These are phyloP conservation scores for Microstroma glucosiphilum DNA, from an alignment of 1,284 basidiomycete species.

Conservation along the genomic window DNA sequence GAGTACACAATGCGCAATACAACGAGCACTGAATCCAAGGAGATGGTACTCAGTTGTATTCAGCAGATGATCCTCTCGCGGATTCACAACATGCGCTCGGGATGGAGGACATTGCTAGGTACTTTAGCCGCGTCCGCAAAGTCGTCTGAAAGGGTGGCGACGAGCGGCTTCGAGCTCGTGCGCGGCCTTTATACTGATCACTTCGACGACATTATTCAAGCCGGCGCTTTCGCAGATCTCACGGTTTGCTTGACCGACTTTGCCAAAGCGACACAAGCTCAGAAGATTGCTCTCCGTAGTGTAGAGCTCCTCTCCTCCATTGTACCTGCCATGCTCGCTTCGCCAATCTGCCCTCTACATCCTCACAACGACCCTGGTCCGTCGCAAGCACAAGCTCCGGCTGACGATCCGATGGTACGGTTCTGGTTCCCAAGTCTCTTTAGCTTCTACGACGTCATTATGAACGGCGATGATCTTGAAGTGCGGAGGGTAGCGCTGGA, in stretches of 20 bases:
- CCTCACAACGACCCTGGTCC: conserved; percentile 32
- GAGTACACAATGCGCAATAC: conserved; percentile 98
- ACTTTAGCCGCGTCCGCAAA: conserved; percentile 94
- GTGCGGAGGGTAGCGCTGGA: conserved; percentile 80
- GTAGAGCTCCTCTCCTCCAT: conserved; percentile 86
- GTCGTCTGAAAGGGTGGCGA: conserved; percentile 91
- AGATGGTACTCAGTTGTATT: conserved; percentile 96
- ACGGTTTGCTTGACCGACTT: conserved; percentile 98
- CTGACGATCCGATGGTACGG: conserved; percentile 41
- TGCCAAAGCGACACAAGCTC: conserved; percentile 91
- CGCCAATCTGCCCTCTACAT: conserved; percentile 33
- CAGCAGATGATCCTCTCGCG: conserved; percentile 98
- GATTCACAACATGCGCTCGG: conserved; percentile 89
- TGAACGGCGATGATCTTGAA: conserved; percentile 99
- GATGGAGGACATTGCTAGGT: conserved; percentile 98
- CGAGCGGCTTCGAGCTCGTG: conserved; percentile 92
- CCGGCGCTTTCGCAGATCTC: conserved; percentile 90
- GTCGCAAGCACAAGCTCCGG: conserved; percentile 27
- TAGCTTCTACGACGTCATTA: conserved; percentile 97
- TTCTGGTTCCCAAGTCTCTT: conserved; percentile 97
- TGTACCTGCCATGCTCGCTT: conserved; percentile 73
- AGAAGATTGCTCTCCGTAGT: conserved; percentile 91
- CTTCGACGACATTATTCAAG: conserved; percentile 68
- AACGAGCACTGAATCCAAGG: conserved; percentile 85
- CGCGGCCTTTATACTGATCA: conserved; percentile 83